A percentile compares a stretch with the other conserved stretches of the same genome.
Evolutionary conservation across 2,329 filamentous ascomycete genomes (phyloP).

Genomic region (Apiospora aurea): DNA sequence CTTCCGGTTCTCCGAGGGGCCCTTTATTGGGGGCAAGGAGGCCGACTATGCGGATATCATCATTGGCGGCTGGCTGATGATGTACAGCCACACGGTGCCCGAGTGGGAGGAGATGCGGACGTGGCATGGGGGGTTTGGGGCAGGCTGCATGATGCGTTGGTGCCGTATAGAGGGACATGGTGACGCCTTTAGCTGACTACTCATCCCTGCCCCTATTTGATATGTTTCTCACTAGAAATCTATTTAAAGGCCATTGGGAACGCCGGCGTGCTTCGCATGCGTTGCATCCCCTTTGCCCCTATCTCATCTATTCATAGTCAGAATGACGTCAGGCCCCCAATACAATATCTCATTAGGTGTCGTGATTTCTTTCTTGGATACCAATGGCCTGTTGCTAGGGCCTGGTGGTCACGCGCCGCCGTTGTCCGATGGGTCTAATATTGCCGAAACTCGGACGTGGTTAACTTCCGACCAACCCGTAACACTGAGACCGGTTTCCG

Average conservation of each 20-base stretch:
- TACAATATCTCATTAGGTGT: too few relatives aligned
- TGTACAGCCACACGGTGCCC: conserved; percentile 27
- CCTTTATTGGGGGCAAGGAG: conserved; percentile 36
- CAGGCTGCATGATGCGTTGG: conserved; percentile 34
- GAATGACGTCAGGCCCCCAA: not conserved
- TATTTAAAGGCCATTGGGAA: not conserved
- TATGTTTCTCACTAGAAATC: not conserved
- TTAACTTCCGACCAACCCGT: not conserved
- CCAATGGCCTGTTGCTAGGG: too few relatives aligned
- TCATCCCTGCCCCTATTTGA: too few relatives aligned
- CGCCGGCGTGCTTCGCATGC: not conserved
- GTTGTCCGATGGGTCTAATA: not conserved
- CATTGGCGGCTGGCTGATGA: conserved; percentile 38
- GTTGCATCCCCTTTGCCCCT: not conserved
- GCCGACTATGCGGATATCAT: conserved; percentile 38
- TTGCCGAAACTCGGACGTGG: not conserved
- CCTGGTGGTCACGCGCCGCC: not conserved
- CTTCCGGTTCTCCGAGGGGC: conserved; percentile 31
- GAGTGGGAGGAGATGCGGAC: conserved; percentile 37
- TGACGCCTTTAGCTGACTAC: not conserved
- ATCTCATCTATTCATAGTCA: not conserved
- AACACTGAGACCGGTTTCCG: not conserved
- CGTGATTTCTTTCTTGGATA: too few relatives aligned
- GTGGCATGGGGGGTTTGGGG: conserved; percentile 37
- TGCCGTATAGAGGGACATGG: conserved; percentile 32